Evolutionary conservation across 1,284 basidiomycete species (phyloP).

Genomic region (Ganoderma lingzhi): DNA sequence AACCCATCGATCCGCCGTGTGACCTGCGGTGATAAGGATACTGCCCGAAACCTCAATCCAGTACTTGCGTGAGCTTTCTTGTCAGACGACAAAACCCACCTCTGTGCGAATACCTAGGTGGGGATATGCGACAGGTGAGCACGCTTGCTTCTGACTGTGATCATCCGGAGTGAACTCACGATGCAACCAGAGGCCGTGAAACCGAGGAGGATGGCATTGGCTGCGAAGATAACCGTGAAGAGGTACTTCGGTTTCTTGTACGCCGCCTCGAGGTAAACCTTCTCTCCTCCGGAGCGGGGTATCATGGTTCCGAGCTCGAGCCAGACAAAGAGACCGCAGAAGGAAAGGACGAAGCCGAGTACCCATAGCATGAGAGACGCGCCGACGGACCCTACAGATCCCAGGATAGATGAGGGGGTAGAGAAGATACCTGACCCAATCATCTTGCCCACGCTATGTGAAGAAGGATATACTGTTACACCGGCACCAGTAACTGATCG

Average conservation of each 20-base stretch:
- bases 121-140: background rate
- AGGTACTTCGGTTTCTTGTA: slow-evolving; percentile 70
- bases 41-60: slow-evolving; percentile 37
- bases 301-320: slow-evolving; percentile 77
- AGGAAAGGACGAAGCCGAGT: slow-evolving; percentile 68
- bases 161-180: slow-evolving; percentile 38
- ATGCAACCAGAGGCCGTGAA: slow-evolving; percentile 68
- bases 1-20: slow-evolving; percentile 53
- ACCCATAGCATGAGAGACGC: slow-evolving; percentile 76
- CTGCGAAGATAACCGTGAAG: slow-evolving; percentile 64
- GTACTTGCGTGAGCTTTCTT: background rate
- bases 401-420: slow-evolving; percentile 67
- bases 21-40: slow-evolving; percentile 56
- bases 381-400: slow-evolving; percentile 70
- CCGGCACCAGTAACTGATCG: background rate
- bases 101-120: slow-evolving; percentile 40
- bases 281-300: slow-evolving; percentile 67
- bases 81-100: slow-evolving; percentile 18
- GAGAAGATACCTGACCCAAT: slow-evolving; percentile 73
- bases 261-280: slow-evolving; percentile 78
- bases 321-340: slow-evolving; percentile 74
- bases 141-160: too few species aligned
- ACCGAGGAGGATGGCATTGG: slow-evolving; percentile 68
- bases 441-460: slow-evolving; percentile 55
- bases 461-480: background rate